These are phyloP conservation scores for Colletotrichum sp. DNA, from an alignment of 2,329 filamentous ascomycete species.

Conservation along the genomic window DNA sequence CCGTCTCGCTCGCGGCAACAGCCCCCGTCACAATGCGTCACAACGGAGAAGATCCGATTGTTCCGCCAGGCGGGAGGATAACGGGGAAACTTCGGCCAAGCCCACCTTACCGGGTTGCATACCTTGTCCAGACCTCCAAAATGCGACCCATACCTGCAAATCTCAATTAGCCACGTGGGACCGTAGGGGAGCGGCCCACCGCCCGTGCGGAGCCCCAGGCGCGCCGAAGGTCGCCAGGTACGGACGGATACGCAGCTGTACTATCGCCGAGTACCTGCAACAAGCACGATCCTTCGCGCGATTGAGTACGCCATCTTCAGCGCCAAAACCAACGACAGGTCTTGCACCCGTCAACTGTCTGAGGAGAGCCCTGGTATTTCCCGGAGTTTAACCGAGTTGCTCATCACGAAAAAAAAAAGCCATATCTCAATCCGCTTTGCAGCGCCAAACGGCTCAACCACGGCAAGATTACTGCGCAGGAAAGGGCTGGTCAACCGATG, in stretches of 20 bases:
- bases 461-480: too few relatives aligned
- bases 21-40: too few relatives aligned
- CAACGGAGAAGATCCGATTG: rapidly evolving
- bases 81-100: not conserved
- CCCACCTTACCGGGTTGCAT: rapidly evolving
- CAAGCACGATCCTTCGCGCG: not conserved
- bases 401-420: not conserved
- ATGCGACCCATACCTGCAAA: not conserved
- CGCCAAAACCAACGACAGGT: too few relatives aligned
- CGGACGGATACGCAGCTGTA: not conserved
- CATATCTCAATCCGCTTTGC: not conserved
- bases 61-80: not conserved
- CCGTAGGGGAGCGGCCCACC: not conserved
- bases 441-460: too few relatives aligned
- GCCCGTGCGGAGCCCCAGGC: not conserved
- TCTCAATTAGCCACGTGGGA: not conserved
- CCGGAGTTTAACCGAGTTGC: not conserved
- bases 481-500: too few relatives aligned
- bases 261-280: not conserved
- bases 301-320: not conserved
- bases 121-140: not conserved
- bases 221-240: not conserved
- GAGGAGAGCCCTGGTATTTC: not conserved
- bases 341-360: too few relatives aligned
- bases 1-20: too few relatives aligned